Percentiles rank a stretch among this genome's conserved stretches.
phyloP scores from a whole-genome alignment of 2,329 filamentous ascomycete genomes.

The Penicillium sp. region DNA sequence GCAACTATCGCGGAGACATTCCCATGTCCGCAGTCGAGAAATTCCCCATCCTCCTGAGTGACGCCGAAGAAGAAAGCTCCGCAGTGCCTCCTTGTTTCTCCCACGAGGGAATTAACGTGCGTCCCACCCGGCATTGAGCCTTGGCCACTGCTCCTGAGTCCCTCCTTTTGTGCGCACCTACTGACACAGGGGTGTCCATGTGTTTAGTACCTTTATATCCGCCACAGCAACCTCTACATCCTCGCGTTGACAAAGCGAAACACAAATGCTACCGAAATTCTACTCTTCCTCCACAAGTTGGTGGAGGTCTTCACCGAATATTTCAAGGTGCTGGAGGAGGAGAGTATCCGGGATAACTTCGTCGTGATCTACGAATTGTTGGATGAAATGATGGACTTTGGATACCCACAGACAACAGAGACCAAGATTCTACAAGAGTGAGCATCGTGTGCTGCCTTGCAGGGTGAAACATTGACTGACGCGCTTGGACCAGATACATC shows the following conservation, averaged over 20 bases:
- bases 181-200: slow-evolving; percentile 10
- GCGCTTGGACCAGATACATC: slow-evolving; percentile 66
- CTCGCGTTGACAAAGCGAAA: slow-evolving; percentile 98
- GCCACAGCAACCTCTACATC: slow-evolving; percentile 98
- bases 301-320: slow-evolving; percentile 99
- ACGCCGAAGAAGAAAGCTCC: slow-evolving; percentile 98
- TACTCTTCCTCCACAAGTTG: slow-evolving; percentile 96
- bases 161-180: slow-evolving; percentile 17
- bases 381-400: slow-evolving; percentile 99
- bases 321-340: slow-evolving; percentile 98
- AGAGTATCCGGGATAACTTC: slow-evolving; percentile 98
- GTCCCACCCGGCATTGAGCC: slow-evolving; percentile 37
- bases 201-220: slow-evolving; percentile 90
- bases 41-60: slow-evolving; percentile 91
- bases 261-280: slow-evolving; percentile 96
- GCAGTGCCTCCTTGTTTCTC: slow-evolving; percentile 98
- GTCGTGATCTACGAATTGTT: slow-evolving; percentile 98
- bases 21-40: slow-evolving; percentile 99
- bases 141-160: slow-evolving; percentile 7
- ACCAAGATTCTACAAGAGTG: slow-evolving; percentile 96
- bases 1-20: slow-evolving; percentile 97
- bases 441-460: slow-evolving; percentile 15
- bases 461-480: slow-evolving; percentile 2
- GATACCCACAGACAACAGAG: slow-evolving; percentile 97
- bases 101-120: slow-evolving; percentile 94